Percentiles rank a stretch among this genome's conserved stretches.
phyloP scores from a whole-genome alignment of 306 rosid species.

The Cicer arietinum region DNA sequence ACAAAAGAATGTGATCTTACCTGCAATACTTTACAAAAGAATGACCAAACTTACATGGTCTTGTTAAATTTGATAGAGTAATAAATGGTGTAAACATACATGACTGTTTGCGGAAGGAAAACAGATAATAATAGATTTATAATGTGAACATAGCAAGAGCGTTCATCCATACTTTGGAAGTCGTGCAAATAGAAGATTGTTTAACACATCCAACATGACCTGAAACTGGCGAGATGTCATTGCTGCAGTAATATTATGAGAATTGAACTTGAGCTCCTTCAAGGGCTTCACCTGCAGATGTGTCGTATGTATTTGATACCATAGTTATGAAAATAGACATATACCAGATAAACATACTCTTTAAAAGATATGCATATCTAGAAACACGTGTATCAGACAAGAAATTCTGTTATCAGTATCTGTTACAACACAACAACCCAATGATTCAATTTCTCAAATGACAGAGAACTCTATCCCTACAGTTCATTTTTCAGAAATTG shows the following conservation, averaged over 20 bases:
- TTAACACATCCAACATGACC: constrained; percentile 88
- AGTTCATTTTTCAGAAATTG: neutral
- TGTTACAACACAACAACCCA: neutral
- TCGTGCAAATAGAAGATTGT: constrained; percentile 92
- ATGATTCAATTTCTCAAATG: neutral
- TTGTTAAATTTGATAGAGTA: constrained; percentile 28
- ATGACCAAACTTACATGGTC: constrained; percentile 14
- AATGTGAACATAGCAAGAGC: constrained; percentile 35
- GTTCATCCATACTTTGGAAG: constrained; percentile 76
- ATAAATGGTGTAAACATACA: constrained; percentile 27
- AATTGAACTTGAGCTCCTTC: constrained; percentile 88
- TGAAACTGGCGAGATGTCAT: constrained; percentile 99
- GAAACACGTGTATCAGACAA: neutral
- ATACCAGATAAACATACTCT: constrained; percentile 24
- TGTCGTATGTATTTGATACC: constrained; percentile 39
- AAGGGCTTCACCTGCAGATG: constrained; percentile 89
- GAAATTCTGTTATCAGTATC: constrained; percentile 6
- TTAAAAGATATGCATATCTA: constrained; percentile 5
- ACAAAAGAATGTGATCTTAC: constrained; percentile 22
- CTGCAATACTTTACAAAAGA: neutral
- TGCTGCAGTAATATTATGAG: constrained; percentile 81
- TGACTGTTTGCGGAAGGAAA: constrained; percentile 18
- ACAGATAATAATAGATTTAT: constrained; percentile 9
- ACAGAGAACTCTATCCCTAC: neutral
- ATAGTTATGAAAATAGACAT: constrained; percentile 7